phyloP scores from a whole-genome alignment of 2,329 filamentous ascomycete species.

The Beauveria caledonica region DNA sequence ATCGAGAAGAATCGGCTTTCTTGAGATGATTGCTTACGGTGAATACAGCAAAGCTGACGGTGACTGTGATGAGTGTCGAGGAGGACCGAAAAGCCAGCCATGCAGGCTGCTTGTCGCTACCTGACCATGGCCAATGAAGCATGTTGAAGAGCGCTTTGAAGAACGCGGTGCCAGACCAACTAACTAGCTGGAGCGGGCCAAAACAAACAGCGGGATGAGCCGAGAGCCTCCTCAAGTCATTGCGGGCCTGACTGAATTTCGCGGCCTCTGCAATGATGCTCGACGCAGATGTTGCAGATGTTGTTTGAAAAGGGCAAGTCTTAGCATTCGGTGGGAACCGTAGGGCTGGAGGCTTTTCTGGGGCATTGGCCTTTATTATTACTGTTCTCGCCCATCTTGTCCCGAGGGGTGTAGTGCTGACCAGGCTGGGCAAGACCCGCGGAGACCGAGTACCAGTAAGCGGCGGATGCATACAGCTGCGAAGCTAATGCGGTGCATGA shows the following conservation, averaged over 20 bases:
- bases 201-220: neutral
- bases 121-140: conserved; percentile 13
- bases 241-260: neutral
- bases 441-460: conserved; percentile 1
- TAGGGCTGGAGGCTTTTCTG: neutral
- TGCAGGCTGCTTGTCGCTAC: conserved; percentile 18
- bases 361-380: neutral
- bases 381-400: neutral
- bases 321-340: neutral
- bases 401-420: neutral
- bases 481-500: neutral
- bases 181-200: neutral
- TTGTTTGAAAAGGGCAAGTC: neutral
- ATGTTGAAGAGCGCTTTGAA: conserved; percentile 14
- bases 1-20: neutral
- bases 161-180: neutral
- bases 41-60: conserved; percentile 27
- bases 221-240: neutral
- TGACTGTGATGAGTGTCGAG: conserved; percentile 23
- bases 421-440: neutral
- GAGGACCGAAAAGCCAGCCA: conserved; percentile 25
- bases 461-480: neutral
- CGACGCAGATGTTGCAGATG: neutral
- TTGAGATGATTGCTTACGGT: conserved; percentile 18
- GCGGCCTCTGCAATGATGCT: neutral